phyloP scores from a whole-genome alignment of 208 protist genomes.

The Crithidia acanthocephali region DNA sequence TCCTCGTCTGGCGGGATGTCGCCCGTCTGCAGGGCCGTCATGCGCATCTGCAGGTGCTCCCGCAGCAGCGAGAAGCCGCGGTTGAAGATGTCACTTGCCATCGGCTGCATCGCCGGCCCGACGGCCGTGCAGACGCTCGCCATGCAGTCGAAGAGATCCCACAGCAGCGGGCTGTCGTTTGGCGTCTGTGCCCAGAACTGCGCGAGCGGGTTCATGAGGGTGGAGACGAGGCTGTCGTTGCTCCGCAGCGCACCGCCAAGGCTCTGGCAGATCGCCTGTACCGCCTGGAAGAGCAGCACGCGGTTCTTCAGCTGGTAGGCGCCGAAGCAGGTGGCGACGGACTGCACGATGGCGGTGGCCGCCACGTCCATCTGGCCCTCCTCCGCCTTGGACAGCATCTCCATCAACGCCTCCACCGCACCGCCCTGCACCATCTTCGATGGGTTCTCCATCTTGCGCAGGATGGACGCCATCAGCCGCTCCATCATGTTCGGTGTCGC shows the following conservation, averaged over 20 bases:
- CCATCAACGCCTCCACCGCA: conserved; percentile 67
- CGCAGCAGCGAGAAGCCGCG: conserved; percentile 62
- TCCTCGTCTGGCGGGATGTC: conserved; percentile 67
- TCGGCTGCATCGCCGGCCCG: conserved; percentile 70
- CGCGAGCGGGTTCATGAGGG: conserved; percentile 62
- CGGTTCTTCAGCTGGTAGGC: conserved; percentile 91
- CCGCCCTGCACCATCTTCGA: conserved; percentile 84
- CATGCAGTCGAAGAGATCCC: conserved; percentile 86
- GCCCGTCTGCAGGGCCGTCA: conserved; percentile 25
- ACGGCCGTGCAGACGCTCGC: conserved; percentile 63
- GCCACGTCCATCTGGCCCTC: conserved; percentile 47
- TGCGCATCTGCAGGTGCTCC: conserved; percentile 60
- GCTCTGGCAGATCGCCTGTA: conserved; percentile 63
- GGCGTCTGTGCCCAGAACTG: conserved; percentile 66
- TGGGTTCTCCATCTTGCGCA: conserved; percentile 84
- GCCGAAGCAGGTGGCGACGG: conserved; percentile 60
- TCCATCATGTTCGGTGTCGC: conserved; percentile 27
- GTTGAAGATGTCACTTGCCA: conserved; percentile 75
- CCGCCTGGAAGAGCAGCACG: conserved; percentile 79
- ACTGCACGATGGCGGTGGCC: conserved; percentile 44
- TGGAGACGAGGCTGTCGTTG: conserved; percentile 39
- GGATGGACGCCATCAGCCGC: conserved; percentile 52
- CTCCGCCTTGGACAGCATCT: conserved; percentile 55
- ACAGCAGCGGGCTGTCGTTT: conserved; percentile 76
- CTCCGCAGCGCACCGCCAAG: conserved; percentile 53